Conservation (phyloP, 2,329 filamentous ascomycete species). For the Dryadomyces quercus-mongolicae region DNA sequence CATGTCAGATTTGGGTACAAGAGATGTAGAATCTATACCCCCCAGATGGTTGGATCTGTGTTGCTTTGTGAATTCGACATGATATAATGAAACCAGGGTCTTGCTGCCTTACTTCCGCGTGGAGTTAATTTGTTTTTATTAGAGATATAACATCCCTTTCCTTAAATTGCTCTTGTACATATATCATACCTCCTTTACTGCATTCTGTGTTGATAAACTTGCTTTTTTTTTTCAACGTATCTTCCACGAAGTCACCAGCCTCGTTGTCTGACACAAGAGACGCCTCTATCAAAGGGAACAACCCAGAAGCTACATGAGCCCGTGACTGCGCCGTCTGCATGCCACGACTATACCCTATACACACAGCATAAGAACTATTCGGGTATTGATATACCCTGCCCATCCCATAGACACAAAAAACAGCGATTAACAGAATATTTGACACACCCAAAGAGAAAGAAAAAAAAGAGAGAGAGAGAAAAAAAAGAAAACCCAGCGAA, state of each 20-base stretch:
- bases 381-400: neutral
- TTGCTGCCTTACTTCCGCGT: neutral
- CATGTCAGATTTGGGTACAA: conserved; percentile 20
- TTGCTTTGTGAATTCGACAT: neutral
- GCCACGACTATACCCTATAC: neutral
- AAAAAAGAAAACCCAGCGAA: neutral
- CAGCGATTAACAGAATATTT: neutral
- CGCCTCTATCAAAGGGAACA: neutral
- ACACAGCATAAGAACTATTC: neutral
- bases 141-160: too few species aligned
- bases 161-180: too few species aligned
- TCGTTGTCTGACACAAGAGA: too few species aligned
- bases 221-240: neutral
- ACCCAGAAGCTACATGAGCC: neutral
- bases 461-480: neutral
- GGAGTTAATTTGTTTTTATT: neutral
- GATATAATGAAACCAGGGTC: neutral
- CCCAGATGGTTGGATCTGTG: neutral
- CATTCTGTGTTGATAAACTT: too few species aligned
- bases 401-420: neutral
- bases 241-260: neutral
- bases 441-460: neutral
- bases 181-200: too few species aligned
- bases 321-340: neutral
- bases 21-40: conserved; percentile 15